Base-by-base conservation (phyloP, 108 stramenopile genomes). In the Ochromonas danica region DNA sequence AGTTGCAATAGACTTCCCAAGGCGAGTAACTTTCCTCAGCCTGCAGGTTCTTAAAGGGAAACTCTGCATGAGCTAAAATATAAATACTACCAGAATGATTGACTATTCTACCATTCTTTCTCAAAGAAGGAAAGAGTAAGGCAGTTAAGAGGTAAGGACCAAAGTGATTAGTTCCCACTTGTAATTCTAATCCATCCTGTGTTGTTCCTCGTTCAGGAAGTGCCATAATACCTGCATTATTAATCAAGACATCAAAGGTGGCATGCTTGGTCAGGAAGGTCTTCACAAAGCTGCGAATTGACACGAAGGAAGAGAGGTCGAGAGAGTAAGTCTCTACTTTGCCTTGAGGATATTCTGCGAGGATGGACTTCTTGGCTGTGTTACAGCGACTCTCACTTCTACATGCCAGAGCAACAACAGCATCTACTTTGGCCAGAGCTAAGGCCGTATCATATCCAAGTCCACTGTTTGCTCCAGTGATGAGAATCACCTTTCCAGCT, bases 61-160 rank as follows among this genome's bases (percentile, higher is more conserved):
- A 35, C 45, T 61, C 3, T 89, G 90, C 41, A 92, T 90, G 71
- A 90, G 91, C 43, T n/a, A n/a, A n/a, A n/a, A n/a, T n/a, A n/a
- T 51, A 51, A 51, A 51, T 51, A 6, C 6, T 6, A 51, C 22
- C 6, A 51, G 45, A 51, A 14, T 22, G 22, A 22, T 22, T 14
- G 45, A 51, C 22, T 51, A 51, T 51, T 51, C 45, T 51, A 51
- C 22, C 45, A 51, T 51, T 22, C 70, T 84, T 82, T 33, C 27
- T 27, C 80, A 94, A 81, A 45, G 72, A 43, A 25, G 89, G 85
- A 70, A 91, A 45, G 0, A 95, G 72, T 33, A 93, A 80, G 61
- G 89, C 83, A 61, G 94, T 93, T 70, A 98, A 84, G 38, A 92
- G 92, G 85, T 95, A 96, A 81, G 94, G 95, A 27, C 95, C 97